phyloP scores from a whole-genome alignment of 192 early-diverging fungal genomes.

The Coemansia sp. region DNA sequence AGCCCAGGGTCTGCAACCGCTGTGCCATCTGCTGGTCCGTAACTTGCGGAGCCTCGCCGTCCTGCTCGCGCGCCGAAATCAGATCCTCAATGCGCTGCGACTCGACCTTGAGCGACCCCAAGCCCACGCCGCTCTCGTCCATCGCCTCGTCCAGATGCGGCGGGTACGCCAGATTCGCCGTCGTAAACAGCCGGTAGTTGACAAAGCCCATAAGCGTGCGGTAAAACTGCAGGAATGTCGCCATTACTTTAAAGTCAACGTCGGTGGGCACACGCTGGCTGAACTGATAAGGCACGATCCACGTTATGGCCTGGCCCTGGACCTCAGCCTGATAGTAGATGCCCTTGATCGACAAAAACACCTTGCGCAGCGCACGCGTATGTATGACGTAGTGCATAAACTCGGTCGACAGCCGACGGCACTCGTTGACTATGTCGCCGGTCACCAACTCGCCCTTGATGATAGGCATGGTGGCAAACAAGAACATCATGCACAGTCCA shows the following conservation, averaged over 20 bases:
- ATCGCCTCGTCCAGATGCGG: conserved; percentile 68
- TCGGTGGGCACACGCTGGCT: conserved; percentile 81
- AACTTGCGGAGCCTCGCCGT: not conserved
- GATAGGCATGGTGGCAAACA: conserved; percentile 89
- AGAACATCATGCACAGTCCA: conserved; percentile 93
- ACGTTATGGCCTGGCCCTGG: conserved; percentile 88
- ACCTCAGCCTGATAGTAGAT: conserved; percentile 99
- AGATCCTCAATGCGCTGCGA: conserved; percentile 43
- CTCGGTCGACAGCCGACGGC: conserved; percentile 82
- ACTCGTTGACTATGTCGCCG: conserved; percentile 62
- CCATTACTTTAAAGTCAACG: conserved; percentile 96
- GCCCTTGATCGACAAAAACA: conserved; percentile 97
- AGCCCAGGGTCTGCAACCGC: conserved; percentile 37
- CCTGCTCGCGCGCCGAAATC: conserved; percentile 33
- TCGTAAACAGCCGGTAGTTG: conserved; percentile 89
- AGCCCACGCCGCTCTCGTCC: conserved; percentile 47
- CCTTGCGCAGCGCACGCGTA: conserved; percentile 75
- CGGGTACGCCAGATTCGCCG: conserved; percentile 88
- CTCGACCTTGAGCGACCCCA: conserved; percentile 45
- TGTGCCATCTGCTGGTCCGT: conserved; percentile 24
- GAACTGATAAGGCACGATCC: conserved; percentile 97
- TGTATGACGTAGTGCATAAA: conserved; percentile 92
- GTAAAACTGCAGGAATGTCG: conserved; percentile 96
- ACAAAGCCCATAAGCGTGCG: conserved; percentile 90
- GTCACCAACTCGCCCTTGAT: conserved; percentile 35